These are phyloP conservation scores for Flaveria linearis DNA, from an alignment of 129 eudicot species.

Conservation along the genomic window DNA sequence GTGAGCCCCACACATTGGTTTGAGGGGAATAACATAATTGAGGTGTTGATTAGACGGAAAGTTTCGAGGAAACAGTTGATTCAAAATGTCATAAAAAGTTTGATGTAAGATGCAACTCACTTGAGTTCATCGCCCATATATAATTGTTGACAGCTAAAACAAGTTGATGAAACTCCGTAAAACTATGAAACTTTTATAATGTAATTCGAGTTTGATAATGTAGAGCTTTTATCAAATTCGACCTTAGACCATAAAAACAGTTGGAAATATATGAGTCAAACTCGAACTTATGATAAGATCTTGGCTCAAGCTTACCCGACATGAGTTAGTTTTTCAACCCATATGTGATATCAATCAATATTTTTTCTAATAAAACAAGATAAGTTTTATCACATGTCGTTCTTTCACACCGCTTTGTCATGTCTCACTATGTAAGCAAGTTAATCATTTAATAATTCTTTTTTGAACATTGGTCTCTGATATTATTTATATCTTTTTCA, in stretches of 20 bases:
- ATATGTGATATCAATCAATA: background rate
- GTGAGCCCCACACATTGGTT: slow-evolving; percentile 19
- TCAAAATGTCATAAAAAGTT: slow-evolving; percentile 40
- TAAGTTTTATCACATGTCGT: no score
- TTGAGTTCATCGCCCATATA: background rate
- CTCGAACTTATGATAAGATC: background rate
- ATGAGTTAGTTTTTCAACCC: no score
- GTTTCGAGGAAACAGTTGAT: slow-evolving; percentile 40
- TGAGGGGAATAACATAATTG: slow-evolving; percentile 27
- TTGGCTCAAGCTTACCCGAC: no score
- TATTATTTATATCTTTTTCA: no score
- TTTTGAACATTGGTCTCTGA: no score
- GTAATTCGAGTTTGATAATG: background rate
- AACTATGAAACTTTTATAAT: background rate
- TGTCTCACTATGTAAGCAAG: no score
- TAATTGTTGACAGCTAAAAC: background rate
- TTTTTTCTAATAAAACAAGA: no score
- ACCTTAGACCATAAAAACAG: background rate
- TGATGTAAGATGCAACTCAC: slow-evolving; percentile 16
- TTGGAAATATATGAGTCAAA: background rate
- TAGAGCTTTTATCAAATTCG: background rate
- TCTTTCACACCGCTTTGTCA: no score
- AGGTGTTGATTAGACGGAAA: slow-evolving; percentile 38
- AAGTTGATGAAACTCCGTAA: background rate
- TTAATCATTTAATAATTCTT: no score